Percentiles rank a stretch among this genome's conserved stretches.
Evolutionary conservation across 345 rosid species (phyloP).

Genomic region (Dimocarpus longan): DNA sequence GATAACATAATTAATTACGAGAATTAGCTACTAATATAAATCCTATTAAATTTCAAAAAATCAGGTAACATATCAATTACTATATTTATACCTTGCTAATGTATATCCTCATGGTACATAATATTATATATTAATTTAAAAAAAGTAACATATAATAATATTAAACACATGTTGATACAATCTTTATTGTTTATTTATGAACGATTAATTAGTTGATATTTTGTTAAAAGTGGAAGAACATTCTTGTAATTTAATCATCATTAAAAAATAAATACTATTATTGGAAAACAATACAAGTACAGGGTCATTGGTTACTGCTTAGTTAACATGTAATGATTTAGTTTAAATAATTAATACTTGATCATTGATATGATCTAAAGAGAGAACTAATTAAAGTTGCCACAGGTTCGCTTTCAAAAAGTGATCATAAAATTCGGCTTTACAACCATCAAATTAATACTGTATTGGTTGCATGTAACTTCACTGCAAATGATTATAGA

Average conservation of each 20-base stretch:
- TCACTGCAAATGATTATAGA: constrained; percentile 6
- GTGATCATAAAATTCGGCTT: not conserved
- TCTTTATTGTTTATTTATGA: too few relatives aligned
- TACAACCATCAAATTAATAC: not conserved
- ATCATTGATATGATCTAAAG: not conserved
- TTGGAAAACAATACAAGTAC: not conserved
- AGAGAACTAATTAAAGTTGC: not conserved
- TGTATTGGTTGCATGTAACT: constrained; percentile 5
- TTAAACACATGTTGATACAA: too few relatives aligned
- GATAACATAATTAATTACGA: too few relatives aligned
- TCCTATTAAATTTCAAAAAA: not conserved
- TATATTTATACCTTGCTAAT: too few relatives aligned
- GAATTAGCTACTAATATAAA: too few relatives aligned
- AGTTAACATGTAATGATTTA: not conserved
- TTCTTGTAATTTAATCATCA: too few relatives aligned
- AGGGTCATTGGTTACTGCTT: not conserved
- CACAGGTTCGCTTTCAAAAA: not conserved
- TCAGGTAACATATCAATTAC: not conserved
- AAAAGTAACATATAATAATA: too few relatives aligned
- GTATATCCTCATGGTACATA: too few relatives aligned
- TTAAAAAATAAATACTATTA: too few relatives aligned
- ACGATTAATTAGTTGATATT: too few relatives aligned
- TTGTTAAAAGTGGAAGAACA: too few relatives aligned
- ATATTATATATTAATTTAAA: too few relatives aligned
- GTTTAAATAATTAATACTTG: not conserved